phyloP scores from a whole-genome alignment of 352 stramenopile genomes.

The Globisporangium heterothallicum region DNA sequence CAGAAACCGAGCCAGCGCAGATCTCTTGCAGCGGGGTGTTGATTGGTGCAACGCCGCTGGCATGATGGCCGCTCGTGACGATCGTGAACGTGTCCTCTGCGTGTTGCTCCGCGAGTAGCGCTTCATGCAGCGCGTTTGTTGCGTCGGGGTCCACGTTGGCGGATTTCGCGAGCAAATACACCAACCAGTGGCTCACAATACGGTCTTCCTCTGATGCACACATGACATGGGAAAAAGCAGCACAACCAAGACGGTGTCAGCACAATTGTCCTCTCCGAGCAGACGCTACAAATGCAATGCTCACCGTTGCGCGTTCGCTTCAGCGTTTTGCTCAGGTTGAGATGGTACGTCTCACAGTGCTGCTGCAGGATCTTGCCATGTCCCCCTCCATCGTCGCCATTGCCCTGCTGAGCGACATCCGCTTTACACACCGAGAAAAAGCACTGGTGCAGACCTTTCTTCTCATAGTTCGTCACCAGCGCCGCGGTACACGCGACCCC shows the following conservation, averaged over 20 bases:
- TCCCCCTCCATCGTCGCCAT: not conserved
- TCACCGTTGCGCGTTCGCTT: constrained; percentile 30
- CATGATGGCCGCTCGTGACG: too few species aligned
- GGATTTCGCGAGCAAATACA: constrained; percentile 57
- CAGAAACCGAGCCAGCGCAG: constrained; percentile 13
- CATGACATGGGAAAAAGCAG: not conserved
- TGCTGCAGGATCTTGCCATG: constrained; percentile 15
- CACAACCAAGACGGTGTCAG: not conserved
- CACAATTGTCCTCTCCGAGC: not conserved
- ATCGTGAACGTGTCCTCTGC: constrained; percentile 23
- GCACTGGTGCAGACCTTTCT: constrained; percentile 55
- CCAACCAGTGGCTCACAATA: constrained; percentile 62
- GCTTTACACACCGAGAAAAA: constrained; percentile 62
- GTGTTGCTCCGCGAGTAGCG: constrained; percentile 22
- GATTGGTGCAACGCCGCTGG: not conserved
- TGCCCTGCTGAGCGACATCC: not conserved
- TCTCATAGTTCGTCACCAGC: constrained; percentile 55
- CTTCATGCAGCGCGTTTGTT: constrained; percentile 25
- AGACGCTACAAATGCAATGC: too few species aligned
- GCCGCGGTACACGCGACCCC: constrained; percentile 72
- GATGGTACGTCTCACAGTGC: constrained; percentile 47
- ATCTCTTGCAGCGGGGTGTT: constrained; percentile 29
- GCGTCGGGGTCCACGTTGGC: constrained; percentile 25
- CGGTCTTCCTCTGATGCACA: constrained; percentile 58
- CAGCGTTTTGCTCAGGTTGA: constrained; percentile 62